A percentile compares a stretch with the other conserved stretches of the same genome.
These are phyloP conservation scores for Aspergillus cristatus DNA, from an alignment of 495 filamentous ascomycete species.

Conservation along the genomic window DNA sequence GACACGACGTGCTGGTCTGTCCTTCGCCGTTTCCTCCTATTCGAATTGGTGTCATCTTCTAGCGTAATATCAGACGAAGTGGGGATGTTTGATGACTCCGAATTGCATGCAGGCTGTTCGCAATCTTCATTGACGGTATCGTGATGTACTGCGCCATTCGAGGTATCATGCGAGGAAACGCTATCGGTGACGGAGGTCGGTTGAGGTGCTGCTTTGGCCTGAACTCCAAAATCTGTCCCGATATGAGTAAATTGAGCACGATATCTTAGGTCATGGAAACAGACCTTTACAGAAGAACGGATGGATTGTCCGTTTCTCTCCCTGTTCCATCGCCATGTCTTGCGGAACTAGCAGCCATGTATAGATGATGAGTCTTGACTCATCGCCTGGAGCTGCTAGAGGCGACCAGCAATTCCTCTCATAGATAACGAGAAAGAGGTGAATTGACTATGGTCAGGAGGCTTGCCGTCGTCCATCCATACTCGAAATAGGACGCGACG, in stretches of 20 bases:
- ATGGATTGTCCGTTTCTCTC: conserved; percentile 31
- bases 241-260: conserved; percentile 8
- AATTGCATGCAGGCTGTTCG: too few relatives aligned
- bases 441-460: not conserved
- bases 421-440: not conserved
- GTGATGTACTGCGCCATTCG: not conserved
- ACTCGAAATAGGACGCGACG: conserved; percentile 5
- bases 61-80: conserved; percentile 4
- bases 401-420: too few relatives aligned
- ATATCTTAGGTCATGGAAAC: not conserved
- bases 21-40: conserved; percentile 43
- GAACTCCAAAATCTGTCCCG: conserved; percentile 12
- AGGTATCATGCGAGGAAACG: not conserved
- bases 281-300: conserved; percentile 37
- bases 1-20: conserved; percentile 10
- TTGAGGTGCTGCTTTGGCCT: conserved; percentile 5
- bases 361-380: conserved; percentile 12
- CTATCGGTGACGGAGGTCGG: conserved; percentile 1
- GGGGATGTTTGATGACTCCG: not conserved
- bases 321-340: conserved; percentile 33
- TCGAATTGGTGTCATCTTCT: conserved; percentile 34
- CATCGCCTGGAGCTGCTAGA: conserved; percentile 9
- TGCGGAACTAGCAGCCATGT: conserved; percentile 14
- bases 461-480: too few relatives aligned
- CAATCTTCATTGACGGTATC: not conserved